Evolutionary conservation across 257 asterid genomes (phyloP).

Genomic region (Plantago elongata): DNA sequence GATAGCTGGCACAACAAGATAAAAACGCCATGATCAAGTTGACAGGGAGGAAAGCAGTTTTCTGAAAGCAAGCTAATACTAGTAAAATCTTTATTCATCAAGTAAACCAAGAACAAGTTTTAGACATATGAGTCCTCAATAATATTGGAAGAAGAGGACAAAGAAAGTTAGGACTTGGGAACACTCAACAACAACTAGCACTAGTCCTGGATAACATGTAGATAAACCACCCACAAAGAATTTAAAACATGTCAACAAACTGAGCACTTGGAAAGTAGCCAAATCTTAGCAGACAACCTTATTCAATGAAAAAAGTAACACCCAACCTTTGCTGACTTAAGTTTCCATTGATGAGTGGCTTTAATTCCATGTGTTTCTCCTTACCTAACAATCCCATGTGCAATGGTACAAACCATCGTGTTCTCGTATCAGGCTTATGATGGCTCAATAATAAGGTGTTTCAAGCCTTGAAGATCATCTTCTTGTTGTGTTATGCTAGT

Average conservation of each 20-base stretch:
- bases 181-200: conserved; percentile 2
- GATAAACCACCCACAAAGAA: neutral
- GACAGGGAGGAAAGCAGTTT: neutral
- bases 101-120: neutral
- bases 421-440: too few relatives aligned
- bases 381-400: conserved; percentile 9
- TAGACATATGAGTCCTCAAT: conserved; percentile 4
- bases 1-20: neutral
- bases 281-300: conserved; percentile 9
- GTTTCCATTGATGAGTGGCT: neutral
- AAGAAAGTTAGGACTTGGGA: conserved; percentile 4
- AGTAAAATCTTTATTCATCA: neutral
- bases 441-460: neutral
- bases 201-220: neutral
- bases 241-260: neutral
- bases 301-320: neutral
- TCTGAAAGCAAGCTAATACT: neutral
- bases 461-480: too few relatives aligned
- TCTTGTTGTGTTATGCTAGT: too few relatives aligned
- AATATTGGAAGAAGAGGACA: neutral
- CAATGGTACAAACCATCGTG: neutral
- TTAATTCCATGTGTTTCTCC: neutral
- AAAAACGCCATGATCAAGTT: neutral
- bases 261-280: neutral
- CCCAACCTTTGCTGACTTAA: conserved; percentile 4